A percentile compares a stretch with the other conserved stretches of the same genome.
Evolutionary conservation across 768 basidiomycete species (phyloP).

Genomic region (Suillus plorans): DNA sequence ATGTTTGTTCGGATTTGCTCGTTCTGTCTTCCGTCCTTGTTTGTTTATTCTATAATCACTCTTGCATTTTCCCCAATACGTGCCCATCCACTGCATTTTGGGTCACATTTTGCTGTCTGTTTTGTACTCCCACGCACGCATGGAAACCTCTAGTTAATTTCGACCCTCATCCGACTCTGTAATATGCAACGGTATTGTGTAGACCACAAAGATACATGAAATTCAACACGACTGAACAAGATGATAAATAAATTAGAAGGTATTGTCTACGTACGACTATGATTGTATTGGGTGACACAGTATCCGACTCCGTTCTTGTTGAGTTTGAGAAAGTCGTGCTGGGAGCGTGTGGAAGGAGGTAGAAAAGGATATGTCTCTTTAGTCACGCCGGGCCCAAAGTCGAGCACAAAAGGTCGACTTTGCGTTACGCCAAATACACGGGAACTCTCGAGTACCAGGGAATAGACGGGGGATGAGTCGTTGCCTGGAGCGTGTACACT

Average conservation of each 20-base stretch:
- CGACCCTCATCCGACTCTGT: slow-evolving; percentile 10
- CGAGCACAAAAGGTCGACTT: slow-evolving; percentile 73
- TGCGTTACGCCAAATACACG: slow-evolving; percentile 79
- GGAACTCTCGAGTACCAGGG: slow-evolving; percentile 70
- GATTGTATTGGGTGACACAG: slow-evolving; percentile 49
- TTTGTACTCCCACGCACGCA: slow-evolving; percentile 23
- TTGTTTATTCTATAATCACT: slow-evolving; percentile 28
- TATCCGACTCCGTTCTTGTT: slow-evolving; percentile 44
- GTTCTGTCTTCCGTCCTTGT: slow-evolving; percentile 15
- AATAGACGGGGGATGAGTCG: slow-evolving; percentile 77
- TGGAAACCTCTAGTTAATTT: slow-evolving; percentile 21
- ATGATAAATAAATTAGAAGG: not conserved
- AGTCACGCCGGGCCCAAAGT: slow-evolving; percentile 69
- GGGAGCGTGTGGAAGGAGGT: slow-evolving; percentile 12
- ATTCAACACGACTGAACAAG: not conserved
- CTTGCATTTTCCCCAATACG: slow-evolving; percentile 17
- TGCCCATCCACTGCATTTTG: slow-evolving; percentile 18
- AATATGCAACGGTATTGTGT: slow-evolving; percentile 11
- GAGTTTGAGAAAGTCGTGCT: slow-evolving; percentile 33
- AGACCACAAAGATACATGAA: slow-evolving; percentile 5
- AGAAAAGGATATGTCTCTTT: slow-evolving; percentile 54
- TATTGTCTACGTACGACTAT: slow-evolving; percentile 20
- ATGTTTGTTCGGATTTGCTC: slow-evolving; percentile 15
- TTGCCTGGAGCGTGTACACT: slow-evolving; percentile 80
- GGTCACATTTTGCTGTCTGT: slow-evolving; percentile 21